Evolutionary conservation across 1,284 basidiomycete genomes (phyloP), one percentile per base, ranked within the genome.

Genomic region (Cryptococcus neoformans): DNA sequence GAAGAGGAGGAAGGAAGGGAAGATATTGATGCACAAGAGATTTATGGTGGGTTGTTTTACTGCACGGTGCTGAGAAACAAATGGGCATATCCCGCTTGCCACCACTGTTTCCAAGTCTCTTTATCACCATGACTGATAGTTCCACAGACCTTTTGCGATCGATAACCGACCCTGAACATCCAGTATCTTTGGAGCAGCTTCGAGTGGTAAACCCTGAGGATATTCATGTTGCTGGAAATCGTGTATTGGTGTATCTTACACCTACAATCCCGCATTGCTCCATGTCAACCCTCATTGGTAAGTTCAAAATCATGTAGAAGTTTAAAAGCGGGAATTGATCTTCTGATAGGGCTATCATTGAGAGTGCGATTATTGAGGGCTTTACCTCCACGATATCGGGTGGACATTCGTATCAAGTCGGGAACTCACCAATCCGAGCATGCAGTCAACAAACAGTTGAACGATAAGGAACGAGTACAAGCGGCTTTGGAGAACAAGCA

Each of bases 241-340:
- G 85, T 45, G 82, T 99, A 38, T 81, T 85, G 36, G 87, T 97
- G 58, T 90, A 92, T 70, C 92, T 96, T 67, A 98, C 95, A 6
- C 96, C 96, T 1, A 99, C 95, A 0, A 94, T 97, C 35, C 96
- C 96, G 4, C 95, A 99, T 73, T 99, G 95, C 70, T 92, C 91
- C 49, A 94, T 96, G 91, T 95, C 93, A 3, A 98, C 94, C 2
- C 81, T 99, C 48, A 99, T 99, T 56, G 96, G 93, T 90, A 63
- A 59, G 83, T n/a, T 5, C 6, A 6, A 42, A 34, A 14, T 16
- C 11, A 28, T 46, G 14, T 48, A 1, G 9, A 28, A 28, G 28
- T 28, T 28, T 28, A 11, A 16, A 12, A 35, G 21, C 16, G 21
- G 21, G 14, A 47, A 14, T 6, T 51, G 17, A 16, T 39, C 39